Base-by-base conservation (phyloP, 768 basidiomycete genomes). In the Tubosaeta sp. region DNA sequence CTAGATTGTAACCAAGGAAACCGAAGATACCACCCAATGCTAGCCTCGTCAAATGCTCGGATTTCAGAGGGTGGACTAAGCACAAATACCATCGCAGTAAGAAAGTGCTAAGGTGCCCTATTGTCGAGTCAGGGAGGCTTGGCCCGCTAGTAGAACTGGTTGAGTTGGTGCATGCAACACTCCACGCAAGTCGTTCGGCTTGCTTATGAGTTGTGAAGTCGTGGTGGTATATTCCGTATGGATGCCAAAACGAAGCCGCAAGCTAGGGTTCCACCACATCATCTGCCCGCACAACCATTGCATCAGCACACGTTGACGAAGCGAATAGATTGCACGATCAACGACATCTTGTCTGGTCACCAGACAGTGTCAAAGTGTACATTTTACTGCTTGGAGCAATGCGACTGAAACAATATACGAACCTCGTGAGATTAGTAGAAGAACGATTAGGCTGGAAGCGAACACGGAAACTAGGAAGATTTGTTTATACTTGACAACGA, bases 401-500 rank as follows among this genome's bases (percentile, higher is more conserved):
- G 12, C 19, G 22, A 16, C 39, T 12, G 39, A 22, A 21, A 21
- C 13, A 24, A 24, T 22, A 2, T 41, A 14, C 22, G 22, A 14
- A 14, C 22, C 40, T 12, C 24, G 14, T 39, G 31, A 27, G 14
- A n/a, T n/a, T n/a, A 34, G n/a, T 25, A 18, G 19, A 32, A 32
- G 14, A 11, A 8, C 24, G 47, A 29, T 12, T 38, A 38, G 22
- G 29, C 30, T 19, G 29, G 38, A 41, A 10, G 38, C 34, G 27
- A 27, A 48, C 6, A 12, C 10, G 19, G 38, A 40, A 36, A 49
- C 32, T 54, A 65, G 6, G 46, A 7, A 12, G 38, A 32, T 48
- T 57, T 53, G 41, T 57, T 53, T 21, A n/a, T 35, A 35, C 31
- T 58, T 39, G 82, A 70, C 34, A 92, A 67, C n/a, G 84, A 81